These are phyloP conservation scores for Brassica incana DNA, from an alignment of 345 rosid species.

Conservation along the genomic window DNA sequence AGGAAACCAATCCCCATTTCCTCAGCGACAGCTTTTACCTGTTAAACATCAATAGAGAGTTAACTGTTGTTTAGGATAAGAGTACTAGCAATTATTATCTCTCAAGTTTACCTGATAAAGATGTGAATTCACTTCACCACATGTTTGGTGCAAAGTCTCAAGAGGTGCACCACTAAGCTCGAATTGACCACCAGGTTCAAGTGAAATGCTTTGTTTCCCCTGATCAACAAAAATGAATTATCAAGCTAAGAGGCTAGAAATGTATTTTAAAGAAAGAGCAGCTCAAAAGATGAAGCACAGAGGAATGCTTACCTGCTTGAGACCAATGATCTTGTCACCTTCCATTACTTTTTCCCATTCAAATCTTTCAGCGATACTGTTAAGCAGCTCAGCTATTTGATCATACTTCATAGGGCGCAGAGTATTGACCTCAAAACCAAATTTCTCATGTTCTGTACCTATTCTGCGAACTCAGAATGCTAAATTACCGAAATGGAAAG, in stretches of 20 bases:
- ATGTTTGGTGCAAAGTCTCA: constrained; percentile 57
- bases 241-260: neutral
- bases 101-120: constrained; percentile 75
- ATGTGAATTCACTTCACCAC: constrained; percentile 99
- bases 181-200: constrained; percentile 2
- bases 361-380: too few relatives aligned
- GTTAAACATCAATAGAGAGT: constrained; percentile 6
- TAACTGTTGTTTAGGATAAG: neutral
- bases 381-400: too few relatives aligned
- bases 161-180: too few relatives aligned
- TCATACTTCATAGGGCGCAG: too few relatives aligned
- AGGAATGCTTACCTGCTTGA: constrained; percentile 64
- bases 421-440: constrained; percentile 72
- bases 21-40: constrained; percentile 98
- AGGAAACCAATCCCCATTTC: constrained; percentile 99
- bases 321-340: constrained; percentile 47
- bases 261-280: neutral
- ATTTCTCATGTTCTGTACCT: constrained; percentile 98
- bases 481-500: too few relatives aligned
- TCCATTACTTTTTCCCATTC: too few relatives aligned
- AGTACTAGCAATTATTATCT: neutral
- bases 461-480: constrained; percentile 56
- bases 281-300: constrained; percentile 1
- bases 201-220: constrained; percentile 98
- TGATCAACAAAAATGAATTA: constrained; percentile 13